Evolutionary conservation across 2,329 filamentous ascomycete species (phyloP), one percentile per base, ranked within the genome.

Genomic region (Fusarium siculi): DNA sequence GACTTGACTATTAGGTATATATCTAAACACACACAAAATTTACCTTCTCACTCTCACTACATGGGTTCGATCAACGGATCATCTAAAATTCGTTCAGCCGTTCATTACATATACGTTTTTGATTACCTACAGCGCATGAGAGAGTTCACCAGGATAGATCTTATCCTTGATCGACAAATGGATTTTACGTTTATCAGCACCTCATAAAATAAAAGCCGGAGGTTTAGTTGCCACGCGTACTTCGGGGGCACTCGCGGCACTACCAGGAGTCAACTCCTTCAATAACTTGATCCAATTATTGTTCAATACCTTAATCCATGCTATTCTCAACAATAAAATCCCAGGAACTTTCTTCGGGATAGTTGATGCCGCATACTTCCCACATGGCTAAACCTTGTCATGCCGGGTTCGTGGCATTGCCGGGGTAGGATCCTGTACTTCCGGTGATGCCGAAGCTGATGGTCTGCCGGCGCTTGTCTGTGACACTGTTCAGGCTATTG

Each of bases 401-500:
- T 2, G 85, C 85, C 8, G 85, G 85, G 73, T 86, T 86, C 47
- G 87, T 80, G 11, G 84, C 82, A 16, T 83, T 85, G 62, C 81
- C 80, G 4, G 81, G 79, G 34, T 82, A 76, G 3, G 70, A 76
- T 1, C 71, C 71, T 9, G 77, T 76, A 2, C 78, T 78, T 9
- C 79, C 65, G 2, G 76, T 78, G 61, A 85, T 84, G 37, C 82
- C 81, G 66, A 85, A 83, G 2, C 78, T 81, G 30, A 84, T 77
- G 23, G 87, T 73, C 16, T 81, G 77, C 18, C 83, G 82, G 28
- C 83, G 84, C 18, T 78, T 78, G 56, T 85, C 80, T 14, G 84
- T 75, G 9, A 83, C 79, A 36, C 80, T 73, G 58, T 81, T 81
- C 65, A 85, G 77, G 7, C 79, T 80, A 6, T 77, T 73, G 32